Percentiles rank a stretch among this genome's conserved stretches.
phyloP scores from a whole-genome alignment of 352 stramenopile genomes.

The Pythium aristosporum region DNA sequence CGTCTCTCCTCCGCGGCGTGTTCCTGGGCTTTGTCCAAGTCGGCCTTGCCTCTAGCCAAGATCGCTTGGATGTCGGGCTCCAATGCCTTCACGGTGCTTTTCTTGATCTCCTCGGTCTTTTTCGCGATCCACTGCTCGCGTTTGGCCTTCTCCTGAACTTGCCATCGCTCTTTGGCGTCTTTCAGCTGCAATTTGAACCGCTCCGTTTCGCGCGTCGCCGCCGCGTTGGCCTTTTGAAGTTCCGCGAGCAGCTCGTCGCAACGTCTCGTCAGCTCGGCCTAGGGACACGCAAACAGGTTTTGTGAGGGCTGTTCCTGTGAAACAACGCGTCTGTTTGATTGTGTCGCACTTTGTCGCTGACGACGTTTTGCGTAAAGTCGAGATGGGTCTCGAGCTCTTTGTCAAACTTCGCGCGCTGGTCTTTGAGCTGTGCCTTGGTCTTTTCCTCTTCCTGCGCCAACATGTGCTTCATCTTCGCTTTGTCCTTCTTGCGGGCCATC shows the following conservation, averaged over 20 bases:
- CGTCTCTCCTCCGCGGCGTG: constrained; percentile 53
- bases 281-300: background rate
- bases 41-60: constrained; percentile 69
- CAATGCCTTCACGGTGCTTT: constrained; percentile 71
- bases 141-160: constrained; percentile 60
- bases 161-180: constrained; percentile 74
- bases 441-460: constrained; percentile 48
- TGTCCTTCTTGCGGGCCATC: constrained; percentile 72
- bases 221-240: constrained; percentile 53
- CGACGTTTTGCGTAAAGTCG: constrained; percentile 75
- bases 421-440: constrained; percentile 47
- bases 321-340: background rate
- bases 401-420: constrained; percentile 58
- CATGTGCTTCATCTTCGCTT: constrained; percentile 58
- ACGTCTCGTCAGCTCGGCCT: constrained; percentile 64
- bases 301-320: background rate
- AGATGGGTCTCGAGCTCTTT: constrained; percentile 82
- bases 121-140: constrained; percentile 81
- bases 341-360: constrained; percentile 59
- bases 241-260: constrained; percentile 74
- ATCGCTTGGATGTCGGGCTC: constrained; percentile 84
- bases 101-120: constrained; percentile 88
- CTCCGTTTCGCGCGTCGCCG: constrained; percentile 45
- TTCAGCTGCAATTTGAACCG: constrained; percentile 76
- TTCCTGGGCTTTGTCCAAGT: constrained; percentile 63